These are phyloP conservation scores for Juncus effusus DNA, from an alignment of 176 grass and related monocot species.

Conservation along the genomic window DNA sequence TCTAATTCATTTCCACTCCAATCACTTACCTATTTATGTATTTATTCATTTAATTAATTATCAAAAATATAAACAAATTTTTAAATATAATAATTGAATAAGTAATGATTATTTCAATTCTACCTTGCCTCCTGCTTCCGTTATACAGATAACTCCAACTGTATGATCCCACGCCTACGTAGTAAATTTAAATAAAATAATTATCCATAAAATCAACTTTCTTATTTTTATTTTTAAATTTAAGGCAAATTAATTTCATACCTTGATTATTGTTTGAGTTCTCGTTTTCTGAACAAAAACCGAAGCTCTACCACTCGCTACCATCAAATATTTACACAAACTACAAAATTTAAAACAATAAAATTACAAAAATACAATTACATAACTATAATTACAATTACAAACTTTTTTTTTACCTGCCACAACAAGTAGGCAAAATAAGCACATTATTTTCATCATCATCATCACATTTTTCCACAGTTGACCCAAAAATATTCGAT, in stretches of 20 bases:
- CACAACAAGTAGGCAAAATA: constrained; percentile 66
- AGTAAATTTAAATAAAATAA: constrained; percentile 20
- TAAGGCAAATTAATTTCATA: constrained; percentile 39
- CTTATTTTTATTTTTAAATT: background rate
- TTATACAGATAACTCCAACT: constrained; percentile 78
- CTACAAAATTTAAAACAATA: constrained; percentile 37
- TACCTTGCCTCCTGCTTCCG: constrained; percentile 87
- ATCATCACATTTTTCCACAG: constrained; percentile 30
- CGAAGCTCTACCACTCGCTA: constrained; percentile 76
- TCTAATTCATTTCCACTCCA: constrained; percentile 68
- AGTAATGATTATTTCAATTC: no score
- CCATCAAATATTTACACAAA: constrained; percentile 87
- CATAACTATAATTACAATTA: background rate
- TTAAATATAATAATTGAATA: background rate
- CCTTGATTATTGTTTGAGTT: constrained; percentile 69
- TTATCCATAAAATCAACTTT: background rate
- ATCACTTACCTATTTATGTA: constrained; percentile 68
- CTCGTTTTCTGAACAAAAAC: constrained; percentile 67
- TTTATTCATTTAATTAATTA: constrained; percentile 12
- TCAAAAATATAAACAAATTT: background rate
- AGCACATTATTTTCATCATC: constrained; percentile 50
- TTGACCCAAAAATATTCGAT: constrained; percentile 55
- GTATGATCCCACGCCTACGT: constrained; percentile 83
- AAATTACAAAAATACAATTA: constrained; percentile 3
- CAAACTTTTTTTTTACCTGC: constrained; percentile 42